Percentiles rank a stretch among this genome's conserved stretches.
phyloP scores from a whole-genome alignment of 164 flowering plant genomes.

The Vitis cinerea region DNA sequence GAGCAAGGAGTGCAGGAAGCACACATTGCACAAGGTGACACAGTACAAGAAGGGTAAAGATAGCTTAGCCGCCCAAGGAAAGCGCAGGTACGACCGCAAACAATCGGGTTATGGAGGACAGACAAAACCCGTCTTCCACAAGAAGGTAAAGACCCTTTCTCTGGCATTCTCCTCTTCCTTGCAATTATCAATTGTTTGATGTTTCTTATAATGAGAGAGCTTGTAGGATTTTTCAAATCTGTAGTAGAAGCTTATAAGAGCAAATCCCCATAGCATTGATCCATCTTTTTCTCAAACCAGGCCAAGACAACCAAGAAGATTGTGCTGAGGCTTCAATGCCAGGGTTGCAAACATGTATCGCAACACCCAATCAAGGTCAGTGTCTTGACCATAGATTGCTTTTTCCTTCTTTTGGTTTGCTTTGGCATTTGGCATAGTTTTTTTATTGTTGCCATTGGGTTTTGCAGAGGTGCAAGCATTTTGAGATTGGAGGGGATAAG shows the following conservation, averaged over 20 bases:
- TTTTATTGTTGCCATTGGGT: neutral
- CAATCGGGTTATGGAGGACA: conserved; percentile 73
- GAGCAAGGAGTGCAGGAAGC: conserved; percentile 66
- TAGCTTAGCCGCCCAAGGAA: conserved; percentile 60
- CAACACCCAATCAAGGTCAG: conserved; percentile 62
- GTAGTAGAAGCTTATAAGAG: no score
- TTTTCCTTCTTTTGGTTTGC: no score
- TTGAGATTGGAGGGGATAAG: conserved; percentile 71
- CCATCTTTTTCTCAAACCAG: conserved; percentile 15
- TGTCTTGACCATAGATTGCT: neutral
- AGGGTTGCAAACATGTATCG: conserved; percentile 61
- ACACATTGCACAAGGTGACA: conserved; percentile 65
- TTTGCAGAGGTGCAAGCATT: conserved; percentile 67
- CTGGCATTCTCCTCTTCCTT: no score
- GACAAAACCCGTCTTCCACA: conserved; percentile 73
- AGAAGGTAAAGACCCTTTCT: conserved; percentile 36
- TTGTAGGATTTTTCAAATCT: no score
- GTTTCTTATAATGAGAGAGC: no score
- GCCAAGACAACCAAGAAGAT: conserved; percentile 74
- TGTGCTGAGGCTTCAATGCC: conserved; percentile 68
- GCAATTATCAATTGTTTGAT: no score
- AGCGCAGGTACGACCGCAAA: conserved; percentile 61
- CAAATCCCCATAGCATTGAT: no score
- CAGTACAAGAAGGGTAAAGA: conserved; percentile 70
- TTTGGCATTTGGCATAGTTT: neutral